Base-by-base conservation (phyloP, 2,329 filamentous ascomycete genomes). In the Chalara sp. region DNA sequence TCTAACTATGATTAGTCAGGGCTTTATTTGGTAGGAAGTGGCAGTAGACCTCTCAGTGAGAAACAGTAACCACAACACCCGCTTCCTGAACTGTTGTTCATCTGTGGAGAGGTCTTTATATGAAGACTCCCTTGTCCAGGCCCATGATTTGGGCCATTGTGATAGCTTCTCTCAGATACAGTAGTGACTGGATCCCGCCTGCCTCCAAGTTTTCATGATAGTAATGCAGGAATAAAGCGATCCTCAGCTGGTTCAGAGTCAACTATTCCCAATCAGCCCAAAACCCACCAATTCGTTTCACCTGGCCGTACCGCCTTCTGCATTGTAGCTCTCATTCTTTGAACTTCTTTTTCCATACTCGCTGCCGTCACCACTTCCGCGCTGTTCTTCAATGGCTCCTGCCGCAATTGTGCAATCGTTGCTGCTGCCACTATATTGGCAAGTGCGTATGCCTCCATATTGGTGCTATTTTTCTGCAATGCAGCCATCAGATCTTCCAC, bases 141-240 rank as follows among this genome's bases (percentile, higher is more conserved):
- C 70, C 64, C 56, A 76, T 67, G 43, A 77, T 70, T 54, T 78
- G 75, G 1, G 75, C 74, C 28, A 75, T 63, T 0, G 75, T 75
- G n/a, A 78, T 73, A 5, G 74, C 72, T 53, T 78, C 75, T 5
- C 75, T 67, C 6, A 78, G 57, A 54, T 74, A 74, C 6, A 78
- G 57, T 6, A 76, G 61, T 2, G 74, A 76, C 47, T 71, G 70
- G 2, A 65, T 67, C 1, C 74, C 72, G 3, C 75, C 75, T 0
- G 72, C 66, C 7, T 65, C 56, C 51, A 71, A 67, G 48, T 78
- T 77, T 57, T 78, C 75, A 54, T 76, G 69, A 48, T 75, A 76
- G 8, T 76, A 71, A 56, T 78, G 75, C 13, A 78, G 61, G 45
- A 77, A 78, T 55, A 78, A 78, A 0, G 73, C 72, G 2, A 71